Conservation (phyloP, 176 grass and related monocot species). For the Avena sativa region DNA sequence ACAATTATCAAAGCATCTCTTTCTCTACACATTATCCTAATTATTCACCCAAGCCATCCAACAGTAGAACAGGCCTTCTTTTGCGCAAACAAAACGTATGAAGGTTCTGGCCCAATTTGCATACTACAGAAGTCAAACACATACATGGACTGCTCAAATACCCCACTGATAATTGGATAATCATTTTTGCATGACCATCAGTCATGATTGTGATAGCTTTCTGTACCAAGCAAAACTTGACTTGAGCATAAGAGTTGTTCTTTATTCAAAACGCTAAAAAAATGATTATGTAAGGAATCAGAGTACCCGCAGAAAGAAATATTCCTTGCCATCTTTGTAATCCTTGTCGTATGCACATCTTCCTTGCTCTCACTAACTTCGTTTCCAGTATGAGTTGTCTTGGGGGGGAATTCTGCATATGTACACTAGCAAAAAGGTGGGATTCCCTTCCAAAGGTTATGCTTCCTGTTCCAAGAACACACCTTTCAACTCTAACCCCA, state of each 20-base stretch:
- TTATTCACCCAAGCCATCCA: conserved; percentile 32
- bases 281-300: conserved; percentile 32
- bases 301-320: conserved; percentile 31
- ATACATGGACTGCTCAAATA: conserved; percentile 16
- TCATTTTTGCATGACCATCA: conserved; percentile 29
- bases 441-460: conserved; percentile 61
- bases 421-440: conserved; percentile 44
- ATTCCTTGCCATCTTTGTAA: conserved; percentile 45
- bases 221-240: conserved; percentile 29
- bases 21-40: conserved; percentile 32
- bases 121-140: conserved; percentile 48
- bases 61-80: conserved; percentile 20
- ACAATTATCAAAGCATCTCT: conserved; percentile 27
- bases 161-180: conserved; percentile 26
- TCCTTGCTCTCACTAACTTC: conserved; percentile 36
- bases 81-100: conserved; percentile 20
- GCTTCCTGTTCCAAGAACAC: conserved; percentile 43
- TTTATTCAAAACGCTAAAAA: conserved; percentile 34
- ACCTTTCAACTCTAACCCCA: conserved; percentile 49
- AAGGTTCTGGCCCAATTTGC: conserved; percentile 37
- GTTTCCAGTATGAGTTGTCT: conserved; percentile 42
- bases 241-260: conserved; percentile 7
- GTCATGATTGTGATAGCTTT: conserved; percentile 31
- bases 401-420: conserved; percentile 38
- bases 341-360: conserved; percentile 37